A percentile compares a stretch with the other conserved stretches of the same genome.
These are phyloP conservation scores for Porpolomopsis calyptriformis DNA, from an alignment of 768 basidiomycete genomes.

Conservation along the genomic window DNA sequence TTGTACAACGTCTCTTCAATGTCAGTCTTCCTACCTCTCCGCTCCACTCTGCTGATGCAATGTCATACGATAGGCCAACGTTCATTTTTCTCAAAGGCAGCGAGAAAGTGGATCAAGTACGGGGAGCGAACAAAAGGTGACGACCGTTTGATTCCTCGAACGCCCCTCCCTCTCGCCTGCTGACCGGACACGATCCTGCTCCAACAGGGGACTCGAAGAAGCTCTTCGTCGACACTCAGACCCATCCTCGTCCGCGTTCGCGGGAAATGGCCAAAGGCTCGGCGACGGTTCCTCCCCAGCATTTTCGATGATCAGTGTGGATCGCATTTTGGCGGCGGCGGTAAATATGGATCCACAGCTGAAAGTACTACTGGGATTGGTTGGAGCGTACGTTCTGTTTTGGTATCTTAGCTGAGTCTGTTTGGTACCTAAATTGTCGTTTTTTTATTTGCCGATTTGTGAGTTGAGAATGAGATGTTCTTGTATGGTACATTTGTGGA, in stretches of 20 bases:
- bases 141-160: neutral
- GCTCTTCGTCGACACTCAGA: constrained; percentile 41
- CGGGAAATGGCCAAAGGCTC: constrained; percentile 66
- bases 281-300: constrained; percentile 37
- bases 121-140: constrained; percentile 59
- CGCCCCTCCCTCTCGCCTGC: neutral
- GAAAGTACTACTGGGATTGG: constrained; percentile 50
- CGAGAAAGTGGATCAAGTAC: constrained; percentile 58
- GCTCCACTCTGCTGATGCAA: neutral
- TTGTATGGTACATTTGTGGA: no score
- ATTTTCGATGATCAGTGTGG: constrained; percentile 24
- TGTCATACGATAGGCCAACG: constrained; percentile 50
- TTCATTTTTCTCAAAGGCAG: constrained; percentile 67
- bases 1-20: constrained; percentile 61
- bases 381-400: constrained; percentile 54
- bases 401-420: constrained; percentile 34
- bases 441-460: no score
- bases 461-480: no score
- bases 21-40: constrained; percentile 23
- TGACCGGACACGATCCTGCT: constrained; percentile 1
- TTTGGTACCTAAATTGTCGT: neutral
- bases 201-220: constrained; percentile 48
- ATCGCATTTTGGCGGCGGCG: constrained; percentile 27
- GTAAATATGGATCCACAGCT: constrained; percentile 55
- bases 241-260: constrained; percentile 39